Base-by-base conservation (phyloP, 2,329 filamentous ascomycete species). In the Penicillium olsonii region DNA sequence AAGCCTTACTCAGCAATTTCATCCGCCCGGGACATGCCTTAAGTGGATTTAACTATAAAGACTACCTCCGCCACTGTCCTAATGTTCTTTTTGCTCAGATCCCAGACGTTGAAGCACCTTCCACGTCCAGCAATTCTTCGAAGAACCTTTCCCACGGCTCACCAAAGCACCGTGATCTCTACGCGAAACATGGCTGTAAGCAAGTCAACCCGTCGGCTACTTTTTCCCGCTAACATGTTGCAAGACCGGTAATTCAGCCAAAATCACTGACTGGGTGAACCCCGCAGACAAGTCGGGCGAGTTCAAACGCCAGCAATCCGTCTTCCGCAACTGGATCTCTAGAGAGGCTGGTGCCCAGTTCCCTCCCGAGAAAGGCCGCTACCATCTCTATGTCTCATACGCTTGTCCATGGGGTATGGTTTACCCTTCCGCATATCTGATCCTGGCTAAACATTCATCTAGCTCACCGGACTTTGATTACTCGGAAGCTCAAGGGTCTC, bases 361-460 rank as follows among this genome's bases (percentile, higher is more conserved):
- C 61, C 88, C 90, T 5, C 82, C 90, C 1, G 92, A 97, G 74
- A 90, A 89, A 74, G 90, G 82, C 45, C 82, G 94, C 48, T 99
- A 99, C 70, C 94, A 99, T 74, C 84, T 99, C 62, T 99, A 92
- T 68, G 87, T 96, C 59, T 92, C 87, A 64, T 96, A 95, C 72
- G 92, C 92, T 6, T 96, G 92, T 72, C 92, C 92, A 4, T 96
- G 92, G 92, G 86, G 78, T 80, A 64, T 50, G 64, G 29, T n/a
- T n/a, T n/a, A n/a, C n/a, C n/a, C n/a, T n/a, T n/a, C n/a, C n/a
- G n/a, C n/a, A n/a, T n/a, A n/a, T n/a, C n/a, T n/a, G n/a, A n/a
- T n/a, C n/a, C n/a, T n/a, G n/a, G n/a, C n/a, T n/a, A n/a, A 29
- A 34, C 35, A 10, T 6, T 39, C 20, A 26, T 46, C 18, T 72